Evolutionary conservation across 2,329 filamentous ascomycete genomes (phyloP).

Genomic region (Zymoseptoria crescenta): DNA sequence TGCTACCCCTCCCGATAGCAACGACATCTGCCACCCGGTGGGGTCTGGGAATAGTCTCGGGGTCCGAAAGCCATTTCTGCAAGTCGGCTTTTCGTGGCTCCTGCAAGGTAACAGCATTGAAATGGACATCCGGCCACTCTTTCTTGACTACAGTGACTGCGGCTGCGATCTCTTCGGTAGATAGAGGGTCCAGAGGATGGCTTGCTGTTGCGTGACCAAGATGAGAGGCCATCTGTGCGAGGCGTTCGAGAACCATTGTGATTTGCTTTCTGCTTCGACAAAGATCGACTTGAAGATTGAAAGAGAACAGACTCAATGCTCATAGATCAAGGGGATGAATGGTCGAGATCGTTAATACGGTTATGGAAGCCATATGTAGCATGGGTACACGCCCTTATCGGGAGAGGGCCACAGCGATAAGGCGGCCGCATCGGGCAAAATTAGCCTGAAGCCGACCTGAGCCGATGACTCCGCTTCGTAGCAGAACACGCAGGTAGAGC

Average conservation of each 20-base stretch:
- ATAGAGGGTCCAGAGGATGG: constrained; percentile 74
- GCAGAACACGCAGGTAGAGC: too few species aligned
- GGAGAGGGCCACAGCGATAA: not conserved
- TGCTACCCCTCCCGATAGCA: constrained; percentile 68
- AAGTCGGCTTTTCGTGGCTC: constrained; percentile 83
- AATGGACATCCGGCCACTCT: constrained; percentile 63
- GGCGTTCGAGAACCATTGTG: constrained; percentile 27
- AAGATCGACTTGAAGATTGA: not conserved
- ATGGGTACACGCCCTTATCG: not conserved
- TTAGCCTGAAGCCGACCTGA: not conserved
- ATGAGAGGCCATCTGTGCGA: constrained; percentile 47
- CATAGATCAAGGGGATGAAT: not conserved
- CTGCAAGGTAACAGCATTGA: constrained; percentile 77
- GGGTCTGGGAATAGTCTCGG: constrained; percentile 54
- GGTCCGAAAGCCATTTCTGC: constrained; percentile 66
- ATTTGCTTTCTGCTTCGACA: not conserved
- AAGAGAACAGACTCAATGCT: not conserved
- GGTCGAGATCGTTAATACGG: not conserved
- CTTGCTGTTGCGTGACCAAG: constrained; percentile 48
- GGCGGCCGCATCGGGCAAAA: not conserved
- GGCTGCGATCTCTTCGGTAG: constrained; percentile 62
- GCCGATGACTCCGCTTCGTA: not conserved
- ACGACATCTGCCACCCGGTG: constrained; percentile 72
- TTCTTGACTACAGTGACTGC: constrained; percentile 62
- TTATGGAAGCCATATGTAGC: not conserved